phyloP scores from a whole-genome alignment of 2,329 filamentous ascomycete species.

The Exophiala viscosa region DNA sequence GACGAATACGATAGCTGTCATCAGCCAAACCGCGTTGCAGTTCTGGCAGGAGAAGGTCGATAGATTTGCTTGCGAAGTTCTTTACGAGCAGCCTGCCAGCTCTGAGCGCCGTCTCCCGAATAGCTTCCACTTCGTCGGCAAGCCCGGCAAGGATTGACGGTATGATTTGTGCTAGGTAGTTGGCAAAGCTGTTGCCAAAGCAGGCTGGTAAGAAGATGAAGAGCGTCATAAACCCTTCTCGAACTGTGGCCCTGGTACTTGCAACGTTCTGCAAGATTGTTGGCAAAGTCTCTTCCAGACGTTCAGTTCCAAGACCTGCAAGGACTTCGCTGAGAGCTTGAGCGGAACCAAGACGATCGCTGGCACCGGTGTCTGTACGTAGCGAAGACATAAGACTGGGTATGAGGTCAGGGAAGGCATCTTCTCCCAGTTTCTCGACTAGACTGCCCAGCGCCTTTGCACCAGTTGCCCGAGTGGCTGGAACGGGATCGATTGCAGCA shows the following conservation, averaged over 20 bases:
- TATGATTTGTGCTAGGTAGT: constrained; percentile 92
- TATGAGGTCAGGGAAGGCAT: constrained; percentile 93
- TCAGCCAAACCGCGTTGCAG: constrained; percentile 95
- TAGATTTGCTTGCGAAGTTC: constrained; percentile 93
- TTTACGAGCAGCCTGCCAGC: constrained; percentile 94
- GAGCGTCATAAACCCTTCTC: constrained; percentile 98
- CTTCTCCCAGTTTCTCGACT: constrained; percentile 97
- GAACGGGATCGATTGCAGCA: constrained; percentile 91
- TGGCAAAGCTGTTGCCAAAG: constrained; percentile 97
- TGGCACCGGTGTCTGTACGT: constrained; percentile 93
- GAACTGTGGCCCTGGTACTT: constrained; percentile 81
- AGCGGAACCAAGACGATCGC: constrained; percentile 90
- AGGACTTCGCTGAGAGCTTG: constrained; percentile 96
- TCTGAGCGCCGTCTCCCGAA: constrained; percentile 91
- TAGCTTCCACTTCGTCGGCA: constrained; percentile 93
- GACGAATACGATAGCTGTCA: constrained; percentile 93
- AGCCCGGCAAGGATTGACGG: constrained; percentile 90
- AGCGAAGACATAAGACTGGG: constrained; percentile 96
- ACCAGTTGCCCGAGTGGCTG: constrained; percentile 90
- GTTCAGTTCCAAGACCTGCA: constrained; percentile 84
- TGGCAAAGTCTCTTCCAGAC: constrained; percentile 90
- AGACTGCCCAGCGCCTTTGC: constrained; percentile 93
- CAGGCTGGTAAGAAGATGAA: constrained; percentile 99
- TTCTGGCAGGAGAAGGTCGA: constrained; percentile 89
- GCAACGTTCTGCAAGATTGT: constrained; percentile 95